A percentile compares a stretch with the other conserved stretches of the same genome.
phyloP scores from a whole-genome alignment of 1,284 basidiomycete genomes.

The Cryptococcus maquisensis region DNA sequence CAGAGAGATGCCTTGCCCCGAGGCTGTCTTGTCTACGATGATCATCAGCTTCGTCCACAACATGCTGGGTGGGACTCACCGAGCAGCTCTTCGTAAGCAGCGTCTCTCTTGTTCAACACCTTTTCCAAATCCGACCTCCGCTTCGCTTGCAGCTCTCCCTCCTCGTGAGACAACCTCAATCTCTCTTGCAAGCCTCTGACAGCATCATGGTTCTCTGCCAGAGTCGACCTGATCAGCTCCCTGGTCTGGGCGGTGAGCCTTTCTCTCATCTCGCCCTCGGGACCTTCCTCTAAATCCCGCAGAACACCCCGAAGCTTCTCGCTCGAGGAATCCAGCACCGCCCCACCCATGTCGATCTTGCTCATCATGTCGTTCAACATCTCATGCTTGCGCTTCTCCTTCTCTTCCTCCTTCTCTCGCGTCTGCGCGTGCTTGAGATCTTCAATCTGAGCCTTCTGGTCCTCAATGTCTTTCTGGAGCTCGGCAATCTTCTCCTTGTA shows the following conservation, averaged over 20 bases:
- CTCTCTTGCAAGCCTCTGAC: slow-evolving; percentile 86
- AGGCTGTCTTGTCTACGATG: slow-evolving; percentile 30
- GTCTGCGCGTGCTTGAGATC: slow-evolving; percentile 77
- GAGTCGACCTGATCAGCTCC: slow-evolving; percentile 69
- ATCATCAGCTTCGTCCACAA: neutral
- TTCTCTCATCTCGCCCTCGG: slow-evolving; percentile 37
- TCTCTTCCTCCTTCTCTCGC: slow-evolving; percentile 89
- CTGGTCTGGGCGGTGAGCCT: slow-evolving; percentile 68
- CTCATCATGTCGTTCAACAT: slow-evolving; percentile 99
- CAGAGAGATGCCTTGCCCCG: slow-evolving; percentile 54
- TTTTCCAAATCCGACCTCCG: slow-evolving; percentile 84
- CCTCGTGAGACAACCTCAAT: slow-evolving; percentile 83
- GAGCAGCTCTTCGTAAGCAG: slow-evolving; percentile 93
- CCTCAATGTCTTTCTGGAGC: slow-evolving; percentile 81
- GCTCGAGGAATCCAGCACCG: slow-evolving; percentile 25
- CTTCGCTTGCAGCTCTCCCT: slow-evolving; percentile 78
- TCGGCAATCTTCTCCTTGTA: slow-evolving; percentile 93
- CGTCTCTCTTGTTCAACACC: slow-evolving; percentile 72
- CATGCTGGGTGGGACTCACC: slow-evolving; percentile 53
- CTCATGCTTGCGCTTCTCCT: slow-evolving; percentile 98
- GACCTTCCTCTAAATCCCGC: slow-evolving; percentile 33
- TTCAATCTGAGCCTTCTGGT: slow-evolving; percentile 73
- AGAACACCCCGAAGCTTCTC: slow-evolving; percentile 42
- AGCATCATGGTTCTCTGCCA: slow-evolving; percentile 81
- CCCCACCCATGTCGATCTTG: slow-evolving; percentile 73